phyloP scores from a whole-genome alignment of 2,329 filamentous ascomycete genomes.

The Lizonia empirigonia region DNA sequence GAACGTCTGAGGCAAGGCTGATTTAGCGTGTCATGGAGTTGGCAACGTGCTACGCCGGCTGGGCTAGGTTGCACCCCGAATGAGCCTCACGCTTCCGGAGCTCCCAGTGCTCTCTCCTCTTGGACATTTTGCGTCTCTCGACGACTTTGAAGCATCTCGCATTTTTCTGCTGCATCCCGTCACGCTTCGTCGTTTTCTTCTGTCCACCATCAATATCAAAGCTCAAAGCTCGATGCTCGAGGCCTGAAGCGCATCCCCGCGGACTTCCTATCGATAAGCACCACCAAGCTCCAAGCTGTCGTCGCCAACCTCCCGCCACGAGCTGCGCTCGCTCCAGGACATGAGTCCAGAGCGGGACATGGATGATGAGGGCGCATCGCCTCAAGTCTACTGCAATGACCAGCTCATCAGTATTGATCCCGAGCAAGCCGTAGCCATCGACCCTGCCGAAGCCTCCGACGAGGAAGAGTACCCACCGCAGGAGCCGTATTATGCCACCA shows the following conservation, averaged over 20 bases:
- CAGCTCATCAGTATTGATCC: constrained; percentile 31
- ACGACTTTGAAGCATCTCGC: background rate
- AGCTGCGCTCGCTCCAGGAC: constrained; percentile 35
- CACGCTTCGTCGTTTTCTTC: background rate
- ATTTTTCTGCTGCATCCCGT: background rate
- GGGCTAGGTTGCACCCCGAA: background rate
- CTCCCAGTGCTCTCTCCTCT: constrained; percentile 2
- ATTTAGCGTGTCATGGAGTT: constrained; percentile 6
- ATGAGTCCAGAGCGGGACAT: constrained; percentile 30
- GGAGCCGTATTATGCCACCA: constrained; percentile 29
- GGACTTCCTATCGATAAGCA: constrained; percentile 25
- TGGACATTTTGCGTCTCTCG: background rate
- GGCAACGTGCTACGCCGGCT: constrained; percentile 8
- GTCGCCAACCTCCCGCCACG: constrained; percentile 41
- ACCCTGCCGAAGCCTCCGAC: constrained; percentile 40
- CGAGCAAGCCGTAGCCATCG: constrained; percentile 34
- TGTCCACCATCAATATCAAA: background rate
- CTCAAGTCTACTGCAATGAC: constrained; percentile 42
- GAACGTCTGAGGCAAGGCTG: constrained; percentile 9
- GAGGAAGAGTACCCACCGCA: constrained; percentile 30
- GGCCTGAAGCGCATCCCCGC: background rate
- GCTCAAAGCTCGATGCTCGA: background rate
- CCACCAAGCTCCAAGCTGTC: constrained; percentile 30
- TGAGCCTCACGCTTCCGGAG: constrained; percentile 15
- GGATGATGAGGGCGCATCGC: constrained; percentile 37